Conservation (phyloP, 331 rosid species). For the Malus hybrid region DNA sequence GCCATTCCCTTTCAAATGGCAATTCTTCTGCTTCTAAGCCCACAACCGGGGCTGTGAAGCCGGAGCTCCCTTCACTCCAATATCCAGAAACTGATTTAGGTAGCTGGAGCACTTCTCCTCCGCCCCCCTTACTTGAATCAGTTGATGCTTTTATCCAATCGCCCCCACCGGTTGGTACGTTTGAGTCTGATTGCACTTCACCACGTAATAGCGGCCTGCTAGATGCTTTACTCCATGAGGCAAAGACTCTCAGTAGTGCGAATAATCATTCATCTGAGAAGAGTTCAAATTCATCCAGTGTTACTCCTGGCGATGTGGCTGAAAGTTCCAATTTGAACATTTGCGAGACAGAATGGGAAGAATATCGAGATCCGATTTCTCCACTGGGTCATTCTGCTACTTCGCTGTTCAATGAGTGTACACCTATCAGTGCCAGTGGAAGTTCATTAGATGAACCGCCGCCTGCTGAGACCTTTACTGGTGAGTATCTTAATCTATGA, state of each 20-base stretch:
- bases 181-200: slow-evolving; percentile 58
- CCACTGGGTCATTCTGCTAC: slow-evolving; percentile 57
- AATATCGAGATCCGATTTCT: slow-evolving; percentile 48
- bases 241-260: slow-evolving; percentile 45
- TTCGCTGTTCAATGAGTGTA: slow-evolving; percentile 48
- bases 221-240: slow-evolving; percentile 68
- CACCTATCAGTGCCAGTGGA: slow-evolving; percentile 45
- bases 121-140: slow-evolving; percentile 56
- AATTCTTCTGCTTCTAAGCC: slow-evolving; percentile 89
- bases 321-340: slow-evolving; percentile 44
- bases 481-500: slow-evolving; percentile 36
- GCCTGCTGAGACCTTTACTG: slow-evolving; percentile 39
- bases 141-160: slow-evolving; percentile 66
- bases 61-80: slow-evolving; percentile 99
- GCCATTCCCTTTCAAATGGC: slow-evolving; percentile 92
- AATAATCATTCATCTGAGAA: slow-evolving; percentile 52
- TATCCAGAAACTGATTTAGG: slow-evolving; percentile 79
- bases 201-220: slow-evolving; percentile 82
- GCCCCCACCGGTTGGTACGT: slow-evolving; percentile 40
- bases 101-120: slow-evolving; percentile 68
- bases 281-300: slow-evolving; percentile 63
- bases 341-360: slow-evolving; percentile 58
- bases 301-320: slow-evolving; percentile 51
- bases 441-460: slow-evolving; percentile 57
- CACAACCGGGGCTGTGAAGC: slow-evolving; percentile 64